These are phyloP conservation scores for Lachnellula subtilissima DNA, from an alignment of 2,329 filamentous ascomycete species.

Conservation along the genomic window DNA sequence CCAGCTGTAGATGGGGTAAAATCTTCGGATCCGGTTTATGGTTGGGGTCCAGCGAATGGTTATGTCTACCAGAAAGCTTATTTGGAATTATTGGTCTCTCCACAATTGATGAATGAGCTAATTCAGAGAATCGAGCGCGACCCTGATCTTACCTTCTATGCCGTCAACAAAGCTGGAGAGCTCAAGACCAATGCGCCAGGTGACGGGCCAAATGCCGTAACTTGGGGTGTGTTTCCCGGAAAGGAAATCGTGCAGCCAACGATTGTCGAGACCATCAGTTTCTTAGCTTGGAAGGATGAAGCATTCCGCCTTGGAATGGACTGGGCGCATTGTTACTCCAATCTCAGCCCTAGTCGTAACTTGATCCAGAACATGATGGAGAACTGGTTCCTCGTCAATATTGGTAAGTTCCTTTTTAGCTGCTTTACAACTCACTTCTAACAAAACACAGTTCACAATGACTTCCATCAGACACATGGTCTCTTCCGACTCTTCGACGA, in stretches of 20 bases:
- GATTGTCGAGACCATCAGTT: slow-evolving; percentile 97
- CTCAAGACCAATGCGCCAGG: slow-evolving; percentile 79
- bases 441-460: slow-evolving; percentile 74
- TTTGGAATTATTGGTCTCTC: slow-evolving; percentile 82
- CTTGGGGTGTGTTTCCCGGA: slow-evolving; percentile 97
- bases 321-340: slow-evolving; percentile 88
- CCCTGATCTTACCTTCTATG: slow-evolving; percentile 87
- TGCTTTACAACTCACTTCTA: slow-evolving; percentile 12
- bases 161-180: slow-evolving; percentile 77
- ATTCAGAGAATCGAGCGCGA: slow-evolving; percentile 72
- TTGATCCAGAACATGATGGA: slow-evolving; percentile 82
- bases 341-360: slow-evolving; percentile 68
- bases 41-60: slow-evolving; percentile 91
- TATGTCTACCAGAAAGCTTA: slow-evolving; percentile 99
- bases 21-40: slow-evolving; percentile 79
- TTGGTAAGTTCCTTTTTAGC: slow-evolving; percentile 55
- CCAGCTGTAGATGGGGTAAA: slow-evolving; percentile 88
- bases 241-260: slow-evolving; percentile 99
- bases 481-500: slow-evolving; percentile 86
- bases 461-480: slow-evolving; percentile 79
- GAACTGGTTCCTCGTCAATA: slow-evolving; percentile 90
- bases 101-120: slow-evolving; percentile 71
- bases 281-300: slow-evolving; percentile 98
- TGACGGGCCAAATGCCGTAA: slow-evolving; percentile 94
- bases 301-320: slow-evolving; percentile 88